phyloP scores from a whole-genome alignment of 176 grass and related monocot species.

The Bonia amplexicaulis region DNA sequence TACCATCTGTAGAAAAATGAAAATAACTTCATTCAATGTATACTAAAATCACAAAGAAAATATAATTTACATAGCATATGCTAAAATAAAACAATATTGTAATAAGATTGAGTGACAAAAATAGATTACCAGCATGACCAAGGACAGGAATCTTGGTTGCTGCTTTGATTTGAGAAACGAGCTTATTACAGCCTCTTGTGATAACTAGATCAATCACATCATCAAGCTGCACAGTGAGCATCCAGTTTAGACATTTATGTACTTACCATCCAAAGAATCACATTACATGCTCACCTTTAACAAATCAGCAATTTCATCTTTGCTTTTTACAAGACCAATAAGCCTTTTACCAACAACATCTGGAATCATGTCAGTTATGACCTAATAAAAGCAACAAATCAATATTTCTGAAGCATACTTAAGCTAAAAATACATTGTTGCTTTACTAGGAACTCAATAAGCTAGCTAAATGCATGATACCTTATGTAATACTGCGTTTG shows the following conservation, averaged over 20 bases:
- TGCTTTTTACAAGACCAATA: slow-evolving; percentile 87
- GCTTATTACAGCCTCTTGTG: slow-evolving; percentile 89
- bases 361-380: slow-evolving; percentile 80
- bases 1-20: slow-evolving; percentile 64
- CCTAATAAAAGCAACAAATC: slow-evolving; percentile 31
- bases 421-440: not conserved
- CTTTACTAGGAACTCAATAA: not conserved
- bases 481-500: slow-evolving; percentile 90
- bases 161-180: slow-evolving; percentile 91
- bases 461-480: slow-evolving; percentile 24
- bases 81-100: not conserved
- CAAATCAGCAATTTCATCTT: slow-evolving; percentile 89
- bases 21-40: not conserved
- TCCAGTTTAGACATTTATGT: slow-evolving; percentile 17
- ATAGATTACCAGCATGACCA: slow-evolving; percentile 80
- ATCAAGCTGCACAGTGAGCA: slow-evolving; percentile 67
- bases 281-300: slow-evolving; percentile 51
- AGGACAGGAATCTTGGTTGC: slow-evolving; percentile 93
- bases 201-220: slow-evolving; percentile 99
- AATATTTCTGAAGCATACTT: not conserved
- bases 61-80: not conserved
- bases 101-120: not conserved
- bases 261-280: slow-evolving; percentile 14
- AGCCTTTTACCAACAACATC: slow-evolving; percentile 76
- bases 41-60: not conserved